phyloP scores from a whole-genome alignment of 2,329 filamentous ascomycete genomes.

The Calonectria naviculata region DNA sequence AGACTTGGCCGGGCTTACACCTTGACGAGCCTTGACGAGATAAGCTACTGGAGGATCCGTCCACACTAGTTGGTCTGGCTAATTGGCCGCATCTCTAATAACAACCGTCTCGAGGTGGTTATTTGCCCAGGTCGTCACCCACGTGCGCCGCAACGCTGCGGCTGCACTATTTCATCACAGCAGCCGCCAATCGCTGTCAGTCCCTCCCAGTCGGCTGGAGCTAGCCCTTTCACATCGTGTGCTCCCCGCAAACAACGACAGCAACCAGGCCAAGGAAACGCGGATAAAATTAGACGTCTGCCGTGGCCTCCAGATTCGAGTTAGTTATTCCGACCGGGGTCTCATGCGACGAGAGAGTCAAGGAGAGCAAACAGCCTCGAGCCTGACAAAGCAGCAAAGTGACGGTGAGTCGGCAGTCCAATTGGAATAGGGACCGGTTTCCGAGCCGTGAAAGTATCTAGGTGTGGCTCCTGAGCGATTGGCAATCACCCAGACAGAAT shows the following conservation, averaged over 20 bases:
- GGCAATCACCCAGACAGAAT: slow-evolving; percentile 5
- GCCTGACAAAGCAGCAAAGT: background rate
- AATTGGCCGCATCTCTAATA: slow-evolving; percentile 23
- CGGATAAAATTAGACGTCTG: slow-evolving; percentile 12
- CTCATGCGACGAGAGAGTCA: background rate
- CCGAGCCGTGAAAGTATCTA: slow-evolving; percentile 6
- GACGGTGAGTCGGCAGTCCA: slow-evolving; percentile 22
- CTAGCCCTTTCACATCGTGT: background rate
- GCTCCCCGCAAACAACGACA: slow-evolving; percentile 1
- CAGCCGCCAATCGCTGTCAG: slow-evolving; percentile 37
- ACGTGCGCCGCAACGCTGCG: slow-evolving; percentile 40
- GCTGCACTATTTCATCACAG: slow-evolving; percentile 38
- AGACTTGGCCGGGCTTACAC: background rate
- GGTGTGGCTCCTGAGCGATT: background rate
- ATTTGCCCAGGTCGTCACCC: slow-evolving; percentile 30
- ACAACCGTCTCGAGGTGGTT: background rate
- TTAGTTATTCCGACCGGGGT: background rate
- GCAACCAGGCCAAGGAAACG: background rate
- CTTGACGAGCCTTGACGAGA: background rate
- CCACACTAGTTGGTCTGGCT: slow-evolving; percentile 10
- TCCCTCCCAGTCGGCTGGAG: slow-evolving; percentile 37
- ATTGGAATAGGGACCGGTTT: slow-evolving; percentile 16
- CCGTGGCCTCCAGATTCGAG: background rate
- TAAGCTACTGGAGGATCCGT: slow-evolving; percentile 4
- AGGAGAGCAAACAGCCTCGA: background rate